Base-by-base conservation (phyloP, 75 land plant species). In the Larix kaempferi region DNA sequence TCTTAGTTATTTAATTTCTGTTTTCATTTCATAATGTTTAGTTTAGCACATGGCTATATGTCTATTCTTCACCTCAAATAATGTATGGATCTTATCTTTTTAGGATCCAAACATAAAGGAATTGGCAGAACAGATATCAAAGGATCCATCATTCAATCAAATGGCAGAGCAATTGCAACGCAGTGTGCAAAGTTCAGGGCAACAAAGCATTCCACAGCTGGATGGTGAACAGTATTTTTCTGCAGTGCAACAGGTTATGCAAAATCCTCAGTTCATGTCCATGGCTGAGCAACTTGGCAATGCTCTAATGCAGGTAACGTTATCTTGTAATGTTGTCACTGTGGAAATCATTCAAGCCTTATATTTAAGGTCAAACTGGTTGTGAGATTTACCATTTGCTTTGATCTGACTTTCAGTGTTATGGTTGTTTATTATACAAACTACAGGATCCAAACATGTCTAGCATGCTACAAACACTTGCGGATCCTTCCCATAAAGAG, bases 381-480 rank as follows among this genome's bases (percentile, higher is more conserved):
- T 37, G 25, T 41, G 7, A 69, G 41, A 67, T 37, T 67, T 19
- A 19, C 71, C 3, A 69, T 41, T 69, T 41, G n/a, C 49, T 41
- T 35, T 39, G 21, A 3, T 73, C 57, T 25, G 59, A 14, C 26
- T 23, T 56, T 74, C 26, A 74, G 56, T 17, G 55, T 29, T 78
- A 33, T 44, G 52, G 52, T 49, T 49, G 11, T 35, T 74, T 49
- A 3, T 22, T 23, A n/a, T 8, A 69, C 49, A 39, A 21, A 69
- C 17, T 71, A 39, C 82, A 94, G 97, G 95, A 94, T 82, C 97
- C 97, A 60, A 74, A 87, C 21, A 95, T 93, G 94, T 89, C 96
- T 23, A 76, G 75, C 75, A 85, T 93, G 91, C 79, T 86, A 27
- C 82, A 80, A 58, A 85, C 80, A 63, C 81, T 92, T 56, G 55